These are phyloP conservation scores for Penicillium tannophilum DNA, from an alignment of 495 filamentous ascomycete genomes.

Conservation along the genomic window DNA sequence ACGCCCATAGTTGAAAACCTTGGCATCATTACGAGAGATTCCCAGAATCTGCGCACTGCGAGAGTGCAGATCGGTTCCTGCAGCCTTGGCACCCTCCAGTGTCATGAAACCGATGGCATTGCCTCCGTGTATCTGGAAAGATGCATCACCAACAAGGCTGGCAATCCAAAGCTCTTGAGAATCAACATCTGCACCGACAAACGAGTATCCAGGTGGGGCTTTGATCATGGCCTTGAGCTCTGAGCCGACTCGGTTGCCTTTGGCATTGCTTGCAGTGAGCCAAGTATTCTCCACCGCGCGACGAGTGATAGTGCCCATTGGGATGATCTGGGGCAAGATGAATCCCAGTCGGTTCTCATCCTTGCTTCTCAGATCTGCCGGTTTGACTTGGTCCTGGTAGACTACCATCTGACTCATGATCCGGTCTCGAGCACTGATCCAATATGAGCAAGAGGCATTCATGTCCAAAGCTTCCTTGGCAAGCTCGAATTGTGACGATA, in stretches of 20 bases:
- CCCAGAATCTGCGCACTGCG: slow-evolving; percentile 89
- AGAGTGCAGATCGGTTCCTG: slow-evolving; percentile 93
- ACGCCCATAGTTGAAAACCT: slow-evolving; percentile 97
- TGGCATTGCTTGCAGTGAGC: slow-evolving; percentile 97
- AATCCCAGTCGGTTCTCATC: slow-evolving; percentile 61
- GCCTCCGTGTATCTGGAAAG: slow-evolving; percentile 91
- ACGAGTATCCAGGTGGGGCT: slow-evolving; percentile 85
- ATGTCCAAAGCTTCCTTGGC: slow-evolving; percentile 95
- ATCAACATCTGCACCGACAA: slow-evolving; percentile 97
- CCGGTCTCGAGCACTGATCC: slow-evolving; percentile 91
- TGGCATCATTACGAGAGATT: slow-evolving; percentile 92
- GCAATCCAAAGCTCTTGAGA: slow-evolving; percentile 99
- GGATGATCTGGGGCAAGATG: slow-evolving; percentile 97
- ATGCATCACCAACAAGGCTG: slow-evolving; percentile 89
- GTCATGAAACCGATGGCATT: slow-evolving; percentile 99
- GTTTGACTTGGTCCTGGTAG: slow-evolving; percentile 65
- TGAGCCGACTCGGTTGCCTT: slow-evolving; percentile 90
- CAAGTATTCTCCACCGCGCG: slow-evolving; percentile 97
- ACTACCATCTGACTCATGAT: slow-evolving; percentile 94
- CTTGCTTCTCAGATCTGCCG: slow-evolving; percentile 13
- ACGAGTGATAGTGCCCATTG: slow-evolving; percentile 98
- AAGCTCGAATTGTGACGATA: slow-evolving; percentile 83
- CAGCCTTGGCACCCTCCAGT: slow-evolving; percentile 89
- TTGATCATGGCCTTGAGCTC: slow-evolving; percentile 97
- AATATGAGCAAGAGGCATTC: slow-evolving; percentile 98